phyloP scores from a whole-genome alignment of 352 stramenopile genomes.

The Globisporangium canariense region DNA sequence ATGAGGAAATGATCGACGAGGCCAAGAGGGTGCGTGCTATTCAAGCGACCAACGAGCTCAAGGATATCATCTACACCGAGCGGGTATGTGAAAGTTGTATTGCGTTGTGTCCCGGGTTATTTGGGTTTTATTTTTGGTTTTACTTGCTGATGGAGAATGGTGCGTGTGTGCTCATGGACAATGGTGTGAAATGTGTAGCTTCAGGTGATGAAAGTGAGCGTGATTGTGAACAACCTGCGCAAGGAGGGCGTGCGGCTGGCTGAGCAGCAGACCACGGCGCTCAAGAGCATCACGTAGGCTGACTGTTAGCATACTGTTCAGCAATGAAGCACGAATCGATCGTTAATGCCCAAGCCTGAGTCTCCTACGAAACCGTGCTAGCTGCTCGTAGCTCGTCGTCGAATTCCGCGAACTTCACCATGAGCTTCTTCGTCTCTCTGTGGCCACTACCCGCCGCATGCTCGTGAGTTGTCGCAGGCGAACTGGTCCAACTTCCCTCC shows the following conservation, averaged over 20 bases:
- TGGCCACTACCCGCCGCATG: background rate
- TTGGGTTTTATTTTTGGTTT: background rate
- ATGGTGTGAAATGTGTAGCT: constrained; percentile 30
- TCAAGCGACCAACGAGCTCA: constrained; percentile 37
- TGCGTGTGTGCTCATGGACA: background rate
- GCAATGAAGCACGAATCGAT: too few relatives aligned
- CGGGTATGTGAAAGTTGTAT: constrained; percentile 27
- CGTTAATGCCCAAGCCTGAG: background rate
- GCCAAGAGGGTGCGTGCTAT: constrained; percentile 33
- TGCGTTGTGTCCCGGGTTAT: background rate
- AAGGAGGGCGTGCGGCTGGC: constrained; percentile 70
- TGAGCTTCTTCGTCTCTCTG: background rate
- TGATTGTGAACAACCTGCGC: constrained; percentile 61
- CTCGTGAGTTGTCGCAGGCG: background rate
- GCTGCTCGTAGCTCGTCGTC: background rate
- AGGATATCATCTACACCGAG: constrained; percentile 43
- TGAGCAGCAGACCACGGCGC: constrained; percentile 63
- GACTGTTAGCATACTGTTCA: background rate
- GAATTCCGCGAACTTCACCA: background rate
- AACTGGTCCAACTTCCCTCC: background rate
- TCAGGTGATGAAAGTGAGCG: constrained; percentile 55
- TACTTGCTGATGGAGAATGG: background rate
- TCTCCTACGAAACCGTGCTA: background rate
- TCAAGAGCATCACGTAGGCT: constrained; percentile 54
- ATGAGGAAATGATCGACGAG: constrained; percentile 47